Conservation (phyloP, 78 protist genomes). For the Pigoraptor vietnamica region DNA sequence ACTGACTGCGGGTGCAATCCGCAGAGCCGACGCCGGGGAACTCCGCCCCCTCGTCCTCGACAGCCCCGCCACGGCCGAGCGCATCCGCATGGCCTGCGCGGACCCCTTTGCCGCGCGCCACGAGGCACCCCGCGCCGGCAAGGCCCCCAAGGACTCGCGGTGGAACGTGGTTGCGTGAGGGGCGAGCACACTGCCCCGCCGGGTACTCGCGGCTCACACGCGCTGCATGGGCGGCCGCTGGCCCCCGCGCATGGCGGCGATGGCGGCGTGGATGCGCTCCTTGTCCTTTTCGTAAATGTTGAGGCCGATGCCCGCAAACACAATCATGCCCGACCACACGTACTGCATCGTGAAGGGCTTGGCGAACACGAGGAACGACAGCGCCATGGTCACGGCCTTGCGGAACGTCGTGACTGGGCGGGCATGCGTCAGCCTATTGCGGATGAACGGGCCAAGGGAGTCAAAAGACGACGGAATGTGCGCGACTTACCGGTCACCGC, state of each 20-base stretch:
- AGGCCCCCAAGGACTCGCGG: not conserved
- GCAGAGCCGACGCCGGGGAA: too few relatives aligned
- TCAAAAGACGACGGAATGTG: not conserved
- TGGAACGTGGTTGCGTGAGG: not conserved
- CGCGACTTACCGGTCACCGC: not conserved
- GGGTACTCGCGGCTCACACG: too few relatives aligned
- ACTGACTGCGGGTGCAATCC: too few relatives aligned
- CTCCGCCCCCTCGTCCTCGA: constrained; percentile 35
- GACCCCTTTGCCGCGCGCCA: constrained; percentile 32
- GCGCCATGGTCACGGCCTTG: not conserved
- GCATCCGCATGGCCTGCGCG: constrained; percentile 63
- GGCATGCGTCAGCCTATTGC: too few relatives aligned
- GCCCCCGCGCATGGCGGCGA: not conserved
- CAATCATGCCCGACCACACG: not conserved
- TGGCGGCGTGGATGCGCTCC: not conserved
- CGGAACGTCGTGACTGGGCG: constrained; percentile 2
- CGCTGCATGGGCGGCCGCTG: too few relatives aligned
- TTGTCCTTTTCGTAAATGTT: not conserved
- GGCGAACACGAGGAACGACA: not conserved
- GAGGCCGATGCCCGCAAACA: not conserved
- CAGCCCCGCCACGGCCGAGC: constrained; percentile 80
- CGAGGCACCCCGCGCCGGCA: not conserved
- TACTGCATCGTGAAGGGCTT: not conserved
- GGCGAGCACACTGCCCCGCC: not conserved
- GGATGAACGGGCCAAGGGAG: too few relatives aligned